phyloP scores from a whole-genome alignment of 1,139 yeast species.

The Candida sp. region DNA sequence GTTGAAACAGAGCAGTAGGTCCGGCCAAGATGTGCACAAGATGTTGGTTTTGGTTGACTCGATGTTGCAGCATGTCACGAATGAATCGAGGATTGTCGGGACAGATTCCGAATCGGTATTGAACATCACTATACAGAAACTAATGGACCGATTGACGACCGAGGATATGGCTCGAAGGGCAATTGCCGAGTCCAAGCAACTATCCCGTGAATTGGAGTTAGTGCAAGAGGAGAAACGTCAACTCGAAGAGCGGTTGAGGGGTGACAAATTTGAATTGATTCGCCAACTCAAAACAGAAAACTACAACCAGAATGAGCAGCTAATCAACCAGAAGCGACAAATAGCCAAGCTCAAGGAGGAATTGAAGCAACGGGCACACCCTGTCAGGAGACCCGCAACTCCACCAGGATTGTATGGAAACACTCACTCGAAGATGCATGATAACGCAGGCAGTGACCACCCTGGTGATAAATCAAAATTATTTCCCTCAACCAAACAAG shows the following conservation, averaged over 20 bases:
- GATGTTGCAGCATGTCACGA: conserved; percentile 33
- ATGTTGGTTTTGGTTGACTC: conserved; percentile 32
- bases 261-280: conserved; percentile 18
- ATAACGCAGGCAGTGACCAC: neutral
- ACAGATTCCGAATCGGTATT: conserved; percentile 29
- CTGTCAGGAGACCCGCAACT: conserved; percentile 20
- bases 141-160: conserved; percentile 36
- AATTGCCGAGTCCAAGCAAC: conserved; percentile 31
- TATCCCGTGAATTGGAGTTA: conserved; percentile 23
- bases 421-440: conserved; percentile 1
- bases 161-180: conserved; percentile 41
- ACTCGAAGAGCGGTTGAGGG: conserved; percentile 25
- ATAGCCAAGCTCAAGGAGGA: conserved; percentile 23
- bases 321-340: conserved; percentile 21
- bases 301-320: conserved; percentile 19
- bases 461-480: neutral
- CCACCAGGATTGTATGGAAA: conserved; percentile 18
- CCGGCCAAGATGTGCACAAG: conserved; percentile 24
- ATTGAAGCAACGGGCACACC: conserved; percentile 1
- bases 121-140: conserved; percentile 35
- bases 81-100: conserved; percentile 27
- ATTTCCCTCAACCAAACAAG: neutral
- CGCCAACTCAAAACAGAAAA: conserved; percentile 13
- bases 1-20: conserved; percentile 27
- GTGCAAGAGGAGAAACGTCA: conserved; percentile 29